Evolutionary conservation across 495 filamentous ascomycete species (phyloP).

Genomic region (Podospora bellae-mahoneyi): DNA sequence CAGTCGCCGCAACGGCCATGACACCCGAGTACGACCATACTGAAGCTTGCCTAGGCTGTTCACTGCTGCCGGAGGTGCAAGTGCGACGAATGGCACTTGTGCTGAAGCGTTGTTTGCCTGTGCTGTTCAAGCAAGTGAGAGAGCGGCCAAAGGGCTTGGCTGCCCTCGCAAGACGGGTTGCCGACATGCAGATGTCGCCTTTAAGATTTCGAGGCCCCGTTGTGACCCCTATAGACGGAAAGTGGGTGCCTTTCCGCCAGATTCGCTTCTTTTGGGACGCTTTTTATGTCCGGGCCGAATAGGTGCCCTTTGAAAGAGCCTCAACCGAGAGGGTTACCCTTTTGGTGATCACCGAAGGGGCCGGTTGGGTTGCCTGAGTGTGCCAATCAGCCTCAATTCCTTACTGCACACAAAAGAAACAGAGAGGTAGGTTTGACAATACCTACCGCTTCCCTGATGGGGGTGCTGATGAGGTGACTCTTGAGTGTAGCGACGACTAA

Average conservation of each 20-base stretch:
- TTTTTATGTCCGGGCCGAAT: neutral
- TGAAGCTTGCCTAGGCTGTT: slow-evolving; percentile 20
- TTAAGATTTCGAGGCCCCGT: slow-evolving; percentile 1
- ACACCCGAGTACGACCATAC: slow-evolving; percentile 35
- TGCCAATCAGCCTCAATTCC: neutral
- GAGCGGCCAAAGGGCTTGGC: slow-evolving; percentile 31
- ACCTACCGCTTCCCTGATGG: slow-evolving; percentile 10
- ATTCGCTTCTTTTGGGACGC: slow-evolving; percentile 12
- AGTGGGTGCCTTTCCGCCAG: slow-evolving; percentile 10
- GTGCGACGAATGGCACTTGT: slow-evolving; percentile 25
- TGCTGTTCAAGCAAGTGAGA: slow-evolving; percentile 10
- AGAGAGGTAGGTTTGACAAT: slow-evolving; percentile 12
- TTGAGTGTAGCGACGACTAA: neutral
- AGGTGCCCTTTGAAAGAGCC: slow-evolving; percentile 2
- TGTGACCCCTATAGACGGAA: slow-evolving; percentile 17
- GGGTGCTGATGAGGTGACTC: neutral
- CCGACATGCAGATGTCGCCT: slow-evolving; percentile 32
- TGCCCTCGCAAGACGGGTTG: slow-evolving; percentile 29
- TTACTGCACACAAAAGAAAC: neutral
- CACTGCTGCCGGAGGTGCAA: slow-evolving; percentile 14
- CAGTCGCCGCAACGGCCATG: slow-evolving; percentile 39
- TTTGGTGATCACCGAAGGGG: neutral
- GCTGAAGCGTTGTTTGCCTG: slow-evolving; percentile 23
- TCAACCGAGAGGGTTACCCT: neutral
- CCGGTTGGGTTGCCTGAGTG: no score